Conservation (phyloP, 2,329 filamentous ascomycete species). For the Malbranchea cinnamomea region DNA sequence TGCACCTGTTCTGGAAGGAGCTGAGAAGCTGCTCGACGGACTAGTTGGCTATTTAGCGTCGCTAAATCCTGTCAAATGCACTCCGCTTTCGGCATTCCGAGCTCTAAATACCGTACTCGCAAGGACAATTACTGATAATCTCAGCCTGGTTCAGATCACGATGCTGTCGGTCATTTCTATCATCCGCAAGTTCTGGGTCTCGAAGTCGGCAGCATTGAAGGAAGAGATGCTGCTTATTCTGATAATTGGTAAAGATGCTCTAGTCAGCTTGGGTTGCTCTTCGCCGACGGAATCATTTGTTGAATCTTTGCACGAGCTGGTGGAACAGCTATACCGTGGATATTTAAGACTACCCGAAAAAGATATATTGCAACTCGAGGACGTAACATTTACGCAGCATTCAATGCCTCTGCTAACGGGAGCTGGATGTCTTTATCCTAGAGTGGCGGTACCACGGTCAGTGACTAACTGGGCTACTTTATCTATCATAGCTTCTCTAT, state of each 20-base stretch:
- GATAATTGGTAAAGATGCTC: conserved; percentile 47
- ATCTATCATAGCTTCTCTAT: conserved; percentile 24
- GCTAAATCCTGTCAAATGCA: conserved; percentile 43
- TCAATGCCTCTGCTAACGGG: conserved; percentile 20
- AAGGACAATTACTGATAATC: conserved; percentile 52
- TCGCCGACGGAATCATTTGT: conserved; percentile 25
- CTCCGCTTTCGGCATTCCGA: conserved; percentile 60
- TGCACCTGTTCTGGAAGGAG: conserved; percentile 47
- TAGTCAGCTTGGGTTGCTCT: conserved; percentile 29
- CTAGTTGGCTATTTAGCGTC: conserved; percentile 48
- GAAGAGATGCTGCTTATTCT: conserved; percentile 67
- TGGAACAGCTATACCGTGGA: conserved; percentile 59
- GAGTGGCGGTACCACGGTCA: conserved; percentile 20
- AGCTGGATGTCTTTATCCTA: conserved; percentile 21
- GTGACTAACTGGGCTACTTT: conserved; percentile 27
- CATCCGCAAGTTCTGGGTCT: conserved; percentile 62
- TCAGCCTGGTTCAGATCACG: conserved; percentile 44
- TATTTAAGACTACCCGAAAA: conserved; percentile 58
- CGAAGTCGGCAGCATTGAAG: conserved; percentile 50
- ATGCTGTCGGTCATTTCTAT: conserved; percentile 52
- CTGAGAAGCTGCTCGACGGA: conserved; percentile 40
- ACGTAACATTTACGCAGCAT: conserved; percentile 44
- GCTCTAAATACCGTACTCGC: conserved; percentile 58
- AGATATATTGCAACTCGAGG: conserved; percentile 62
- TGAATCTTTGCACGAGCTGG: conserved; percentile 45